These are phyloP conservation scores for Fusarium sp. DNA, from an alignment of 2,329 filamentous ascomycete species.

Conservation along the genomic window DNA sequence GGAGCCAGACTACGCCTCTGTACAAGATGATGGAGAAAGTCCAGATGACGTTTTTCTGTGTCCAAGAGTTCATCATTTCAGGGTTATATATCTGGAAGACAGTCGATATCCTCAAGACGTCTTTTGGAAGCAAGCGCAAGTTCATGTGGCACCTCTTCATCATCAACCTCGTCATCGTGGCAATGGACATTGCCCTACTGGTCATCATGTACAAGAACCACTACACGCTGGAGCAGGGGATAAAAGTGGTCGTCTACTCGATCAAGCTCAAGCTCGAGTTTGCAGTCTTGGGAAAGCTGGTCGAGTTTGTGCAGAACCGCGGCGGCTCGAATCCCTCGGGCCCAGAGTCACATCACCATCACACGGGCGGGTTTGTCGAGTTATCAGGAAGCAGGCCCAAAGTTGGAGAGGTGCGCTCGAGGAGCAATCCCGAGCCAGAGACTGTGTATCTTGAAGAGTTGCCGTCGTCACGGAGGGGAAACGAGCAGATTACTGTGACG, in stretches of 20 bases:
- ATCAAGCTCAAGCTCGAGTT: slow-evolving; percentile 53
- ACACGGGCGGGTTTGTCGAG: slow-evolving; percentile 1
- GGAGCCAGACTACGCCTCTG: background rate
- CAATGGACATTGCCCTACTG: slow-evolving; percentile 31
- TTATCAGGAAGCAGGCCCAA: background rate
- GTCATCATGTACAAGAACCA: slow-evolving; percentile 20
- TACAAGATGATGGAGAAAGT: slow-evolving; percentile 19
- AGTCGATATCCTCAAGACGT: slow-evolving; percentile 19
- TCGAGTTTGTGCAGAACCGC: slow-evolving; percentile 47
- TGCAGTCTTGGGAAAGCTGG: slow-evolving; percentile 50
- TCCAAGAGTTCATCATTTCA: slow-evolving; percentile 21
- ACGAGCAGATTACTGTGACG: background rate
- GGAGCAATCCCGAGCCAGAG: background rate
- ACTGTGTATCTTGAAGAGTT: slow-evolving; percentile 6
- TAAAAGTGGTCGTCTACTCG: slow-evolving; percentile 26
- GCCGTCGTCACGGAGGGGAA: background rate
- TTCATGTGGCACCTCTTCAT: slow-evolving; percentile 27
- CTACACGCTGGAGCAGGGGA: slow-evolving; percentile 15
- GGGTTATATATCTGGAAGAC: slow-evolving; percentile 15
- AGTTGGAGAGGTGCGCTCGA: background rate
- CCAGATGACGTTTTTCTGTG: slow-evolving; percentile 21
- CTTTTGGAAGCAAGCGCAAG: slow-evolving; percentile 17
- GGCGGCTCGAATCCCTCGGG: slow-evolving; percentile 11
- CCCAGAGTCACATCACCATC: background rate
- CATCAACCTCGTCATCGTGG: slow-evolving; percentile 29